Percentiles rank a stretch among this genome's conserved stretches.
Evolutionary conservation across 2,329 filamentous ascomycete species (phyloP).

Genomic region (Cytospora piceicola): DNA sequence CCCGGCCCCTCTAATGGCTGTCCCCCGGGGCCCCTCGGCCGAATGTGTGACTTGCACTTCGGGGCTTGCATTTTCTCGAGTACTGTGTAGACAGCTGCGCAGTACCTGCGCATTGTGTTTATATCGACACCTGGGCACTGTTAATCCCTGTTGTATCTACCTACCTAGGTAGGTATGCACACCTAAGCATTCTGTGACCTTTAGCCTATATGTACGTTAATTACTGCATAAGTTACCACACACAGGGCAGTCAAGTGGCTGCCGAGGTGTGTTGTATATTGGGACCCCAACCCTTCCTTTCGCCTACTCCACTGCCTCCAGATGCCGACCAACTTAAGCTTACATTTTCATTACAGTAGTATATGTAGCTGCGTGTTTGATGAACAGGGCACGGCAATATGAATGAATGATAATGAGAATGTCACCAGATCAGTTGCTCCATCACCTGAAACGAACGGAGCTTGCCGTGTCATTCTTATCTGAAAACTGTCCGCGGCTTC

Average conservation of each 20-base stretch:
- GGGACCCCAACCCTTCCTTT: neutral
- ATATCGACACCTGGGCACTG: too few species aligned
- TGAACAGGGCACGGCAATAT: neutral
- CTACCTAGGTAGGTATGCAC: too few species aligned
- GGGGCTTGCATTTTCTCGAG: too few species aligned
- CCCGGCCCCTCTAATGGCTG: too few species aligned
- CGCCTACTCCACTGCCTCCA: neutral
- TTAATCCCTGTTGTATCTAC: neutral
- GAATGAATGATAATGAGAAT: neutral
- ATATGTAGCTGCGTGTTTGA: neutral
- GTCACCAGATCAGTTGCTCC: neutral
- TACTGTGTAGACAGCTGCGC: too few species aligned
- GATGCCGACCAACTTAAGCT: conserved; percentile 9
- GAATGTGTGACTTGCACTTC: too few species aligned
- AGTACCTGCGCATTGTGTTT: too few species aligned
- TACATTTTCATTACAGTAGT: neutral
- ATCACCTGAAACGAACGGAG: conserved; percentile 15
- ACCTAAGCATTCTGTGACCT: too few species aligned
- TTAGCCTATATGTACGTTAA: neutral
- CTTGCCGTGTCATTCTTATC: conserved; percentile 18
- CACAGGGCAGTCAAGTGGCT: too few species aligned
- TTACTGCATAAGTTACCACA: too few species aligned
- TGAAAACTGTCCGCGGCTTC: conserved; percentile 22
- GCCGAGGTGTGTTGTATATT: too few species aligned
- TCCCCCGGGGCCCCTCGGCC: too few species aligned